These are phyloP conservation scores for Aspergillus panamensis DNA, from an alignment of 495 filamentous ascomycete genomes.

Conservation along the genomic window DNA sequence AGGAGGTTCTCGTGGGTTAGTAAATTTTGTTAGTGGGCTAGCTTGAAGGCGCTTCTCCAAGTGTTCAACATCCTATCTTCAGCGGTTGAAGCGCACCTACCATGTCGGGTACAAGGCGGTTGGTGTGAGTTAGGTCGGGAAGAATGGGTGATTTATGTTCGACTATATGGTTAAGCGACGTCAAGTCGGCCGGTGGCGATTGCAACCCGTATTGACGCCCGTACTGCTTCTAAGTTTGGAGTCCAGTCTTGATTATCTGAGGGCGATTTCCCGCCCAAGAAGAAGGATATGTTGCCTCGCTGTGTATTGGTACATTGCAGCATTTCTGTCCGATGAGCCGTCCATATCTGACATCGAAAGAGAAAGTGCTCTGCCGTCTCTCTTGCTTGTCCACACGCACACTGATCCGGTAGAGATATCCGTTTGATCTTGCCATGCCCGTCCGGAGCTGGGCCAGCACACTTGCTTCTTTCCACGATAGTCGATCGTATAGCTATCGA, in stretches of 20 bases:
- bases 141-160: conserved; percentile 13
- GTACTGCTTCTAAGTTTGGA: conserved; percentile 34
- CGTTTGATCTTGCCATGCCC: conserved; percentile 35
- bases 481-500: conserved; percentile 28
- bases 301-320: conserved; percentile 30
- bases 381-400: conserved; percentile 32
- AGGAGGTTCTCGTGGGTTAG: conserved; percentile 28
- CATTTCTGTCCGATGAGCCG: conserved; percentile 29
- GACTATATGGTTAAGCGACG: conserved; percentile 19
- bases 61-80: conserved; percentile 30
- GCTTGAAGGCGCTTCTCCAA: conserved; percentile 31
- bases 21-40: conserved; percentile 29
- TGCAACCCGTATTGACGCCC: conserved; percentile 33
- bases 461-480: conserved; percentile 31
- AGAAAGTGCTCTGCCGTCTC: conserved; percentile 36
- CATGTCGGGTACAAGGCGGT: conserved; percentile 22
- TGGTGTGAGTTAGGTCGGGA: conserved; percentile 20
- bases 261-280: conserved; percentile 28
- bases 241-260: conserved; percentile 32
- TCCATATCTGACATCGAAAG: conserved; percentile 33
- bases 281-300: conserved; percentile 34
- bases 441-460: conserved; percentile 28
- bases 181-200: conserved; percentile 38
- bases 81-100: conserved; percentile 27
- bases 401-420: conserved; percentile 29